These are phyloP conservation scores for Chrysanthemum lavandulifolium DNA, from an alignment of 129 eudicot genomes.

Conservation along the genomic window DNA sequence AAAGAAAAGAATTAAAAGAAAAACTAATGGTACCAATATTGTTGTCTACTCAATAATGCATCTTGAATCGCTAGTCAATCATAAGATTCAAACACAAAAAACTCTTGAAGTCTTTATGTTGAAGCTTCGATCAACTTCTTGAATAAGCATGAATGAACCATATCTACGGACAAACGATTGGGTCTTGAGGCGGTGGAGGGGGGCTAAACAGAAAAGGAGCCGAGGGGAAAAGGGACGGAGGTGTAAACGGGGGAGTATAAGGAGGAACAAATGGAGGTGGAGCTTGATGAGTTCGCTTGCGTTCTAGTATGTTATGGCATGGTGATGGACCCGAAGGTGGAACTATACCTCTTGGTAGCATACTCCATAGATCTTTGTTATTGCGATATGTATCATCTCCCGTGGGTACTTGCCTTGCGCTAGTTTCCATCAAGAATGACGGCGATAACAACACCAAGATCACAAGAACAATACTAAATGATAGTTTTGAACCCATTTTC, in stretches of 20 bases:
- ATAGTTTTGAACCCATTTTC: slow-evolving; percentile 9
- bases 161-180: slow-evolving; percentile 30
- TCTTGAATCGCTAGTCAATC: background rate
- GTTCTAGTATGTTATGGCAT: slow-evolving; percentile 50
- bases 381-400: background rate
- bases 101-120: background rate
- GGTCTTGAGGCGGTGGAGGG: slow-evolving; percentile 36
- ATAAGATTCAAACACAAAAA: background rate
- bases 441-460: background rate
- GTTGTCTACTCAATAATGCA: too few species aligned
- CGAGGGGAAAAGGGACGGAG: background rate
- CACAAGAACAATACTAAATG: background rate
- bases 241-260: slow-evolving; percentile 20
- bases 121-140: background rate
- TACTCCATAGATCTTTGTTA: slow-evolving; percentile 13
- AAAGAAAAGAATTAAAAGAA: too few species aligned
- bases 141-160: background rate
- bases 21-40: too few species aligned
- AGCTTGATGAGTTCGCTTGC: slow-evolving; percentile 21
- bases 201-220: slow-evolving; percentile 26
- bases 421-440: slow-evolving; percentile 1
- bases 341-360: slow-evolving; percentile 59
- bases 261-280: slow-evolving; percentile 15
- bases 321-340: slow-evolving; percentile 67
- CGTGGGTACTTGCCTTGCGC: slow-evolving; percentile 3